Conservation (phyloP, 768 basidiomycete genomes). For the Udeniomyces megalosporus region DNA sequence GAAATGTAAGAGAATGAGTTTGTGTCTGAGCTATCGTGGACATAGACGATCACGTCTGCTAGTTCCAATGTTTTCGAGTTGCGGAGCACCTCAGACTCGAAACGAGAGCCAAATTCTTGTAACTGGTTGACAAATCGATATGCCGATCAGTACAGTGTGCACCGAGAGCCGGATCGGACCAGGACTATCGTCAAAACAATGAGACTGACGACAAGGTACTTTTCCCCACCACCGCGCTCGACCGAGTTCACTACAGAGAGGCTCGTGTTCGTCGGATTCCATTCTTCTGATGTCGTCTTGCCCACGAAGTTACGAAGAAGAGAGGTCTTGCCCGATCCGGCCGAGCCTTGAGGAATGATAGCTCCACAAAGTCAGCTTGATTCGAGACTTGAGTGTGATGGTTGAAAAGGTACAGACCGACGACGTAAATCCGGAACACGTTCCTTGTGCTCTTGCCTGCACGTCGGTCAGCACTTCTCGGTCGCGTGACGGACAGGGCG, state of each 20-base stretch:
- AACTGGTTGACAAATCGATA: constrained; percentile 42
- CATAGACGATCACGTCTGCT: constrained; percentile 81
- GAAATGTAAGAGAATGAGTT: constrained; percentile 98
- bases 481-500: constrained; percentile 68
- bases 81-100: constrained; percentile 76
- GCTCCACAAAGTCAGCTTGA: too few species aligned
- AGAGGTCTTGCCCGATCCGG: constrained; percentile 87
- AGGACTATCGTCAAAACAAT: too few species aligned
- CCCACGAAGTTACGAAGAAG: constrained; percentile 70
- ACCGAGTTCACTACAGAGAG: constrained; percentile 88
- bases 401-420: too few species aligned
- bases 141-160: too few species aligned
- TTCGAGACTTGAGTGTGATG: too few species aligned
- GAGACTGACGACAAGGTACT: constrained; percentile 84
- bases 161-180: too few species aligned
- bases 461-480: constrained; percentile 65
- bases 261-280: constrained; percentile 79
- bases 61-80: constrained; percentile 80
- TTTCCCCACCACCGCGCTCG: constrained; percentile 84
- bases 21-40: constrained; percentile 93
- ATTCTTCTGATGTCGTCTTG: constrained; percentile 52
- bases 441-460: constrained; percentile 78
- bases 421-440: constrained; percentile 78
- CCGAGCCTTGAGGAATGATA: too few species aligned
- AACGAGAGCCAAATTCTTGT: constrained; percentile 93